These are phyloP conservation scores for Urostyla sp. DNA, from an alignment of 73 alveolate genomes.

Conservation along the genomic window DNA sequence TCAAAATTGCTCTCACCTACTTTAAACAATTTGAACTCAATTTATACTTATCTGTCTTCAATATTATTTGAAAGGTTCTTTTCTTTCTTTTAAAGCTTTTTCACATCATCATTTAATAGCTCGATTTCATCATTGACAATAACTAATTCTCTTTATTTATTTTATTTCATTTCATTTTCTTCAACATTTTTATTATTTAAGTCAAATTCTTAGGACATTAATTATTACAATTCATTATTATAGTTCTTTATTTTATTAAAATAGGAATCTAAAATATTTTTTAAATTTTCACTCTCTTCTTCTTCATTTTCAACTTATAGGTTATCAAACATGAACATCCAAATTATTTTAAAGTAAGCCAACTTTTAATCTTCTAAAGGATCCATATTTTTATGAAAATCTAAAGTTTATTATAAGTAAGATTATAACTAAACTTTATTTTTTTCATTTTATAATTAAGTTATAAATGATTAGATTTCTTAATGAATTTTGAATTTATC, in stretches of 20 bases:
- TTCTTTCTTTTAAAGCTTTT: conserved; percentile 35
- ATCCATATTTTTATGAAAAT: too few relatives aligned
- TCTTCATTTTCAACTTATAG: conserved; percentile 50
- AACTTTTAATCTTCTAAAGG: too few relatives aligned
- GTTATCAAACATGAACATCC: too few relatives aligned
- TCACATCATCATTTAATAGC: conserved; percentile 3
- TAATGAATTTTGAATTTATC: too few relatives aligned
- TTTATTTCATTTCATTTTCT: neutral
- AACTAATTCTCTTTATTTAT: neutral
- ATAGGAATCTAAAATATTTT: conserved; percentile 54
- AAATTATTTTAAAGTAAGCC: neutral
- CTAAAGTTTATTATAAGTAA: too few relatives aligned
- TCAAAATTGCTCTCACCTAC: conserved; percentile 65
- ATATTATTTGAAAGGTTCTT: conserved; percentile 41
- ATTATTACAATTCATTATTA: conserved; percentile 9
- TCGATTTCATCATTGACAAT: conserved; percentile 35
- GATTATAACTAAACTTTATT: too few relatives aligned
- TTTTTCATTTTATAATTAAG: too few relatives aligned
- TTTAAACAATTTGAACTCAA: conserved; percentile 56
- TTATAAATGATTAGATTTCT: too few relatives aligned
- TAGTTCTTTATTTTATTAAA: conserved; percentile 54
- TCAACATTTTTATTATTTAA: neutral
- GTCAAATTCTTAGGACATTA: neutral
- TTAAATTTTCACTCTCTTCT: conserved; percentile 57
- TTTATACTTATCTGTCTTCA: conserved; percentile 56